These are phyloP conservation scores for Amphicarpaea edgeworthii DNA, from an alignment of 306 rosid species.

Conservation along the genomic window DNA sequence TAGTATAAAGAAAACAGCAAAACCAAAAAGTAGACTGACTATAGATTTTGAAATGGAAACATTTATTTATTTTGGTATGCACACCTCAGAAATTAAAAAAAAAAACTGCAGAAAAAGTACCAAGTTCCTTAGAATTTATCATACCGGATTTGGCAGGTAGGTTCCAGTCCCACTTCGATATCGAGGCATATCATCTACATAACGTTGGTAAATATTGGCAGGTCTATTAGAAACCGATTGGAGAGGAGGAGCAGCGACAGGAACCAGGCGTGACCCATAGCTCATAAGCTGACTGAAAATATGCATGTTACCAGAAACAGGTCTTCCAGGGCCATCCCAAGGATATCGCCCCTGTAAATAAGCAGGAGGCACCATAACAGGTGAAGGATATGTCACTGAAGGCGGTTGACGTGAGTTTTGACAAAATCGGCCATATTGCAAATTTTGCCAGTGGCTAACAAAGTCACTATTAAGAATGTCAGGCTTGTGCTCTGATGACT, in stretches of 20 bases:
- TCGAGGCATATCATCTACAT: constrained; percentile 82
- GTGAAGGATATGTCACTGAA: constrained; percentile 65
- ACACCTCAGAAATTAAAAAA: background rate
- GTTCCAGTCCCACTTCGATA: constrained; percentile 97
- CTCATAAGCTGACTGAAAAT: constrained; percentile 60
- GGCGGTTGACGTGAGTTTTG: constrained; percentile 64
- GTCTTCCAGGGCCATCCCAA: constrained; percentile 98
- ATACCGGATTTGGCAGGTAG: constrained; percentile 96
- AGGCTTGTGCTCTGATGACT: constrained; percentile 60
- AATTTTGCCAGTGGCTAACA: constrained; percentile 81
- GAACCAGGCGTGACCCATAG: constrained; percentile 78
- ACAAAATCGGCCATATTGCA: constrained; percentile 82
- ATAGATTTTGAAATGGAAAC: constrained; percentile 25
- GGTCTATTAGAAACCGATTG: constrained; percentile 84
- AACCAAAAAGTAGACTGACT: background rate
- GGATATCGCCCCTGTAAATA: constrained; percentile 85
- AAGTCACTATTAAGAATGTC: constrained; percentile 94
- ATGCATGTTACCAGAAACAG: constrained; percentile 68
- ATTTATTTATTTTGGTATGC: background rate
- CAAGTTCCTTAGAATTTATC: constrained; percentile 45
- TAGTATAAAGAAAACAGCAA: constrained; percentile 1
- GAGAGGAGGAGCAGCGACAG: constrained; percentile 80
- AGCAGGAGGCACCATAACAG: constrained; percentile 74
- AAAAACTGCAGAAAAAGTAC: constrained; percentile 9
- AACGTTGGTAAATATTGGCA: constrained; percentile 70